phyloP scores from a whole-genome alignment of 306 rosid species.

The Cucurbita pepo region DNA sequence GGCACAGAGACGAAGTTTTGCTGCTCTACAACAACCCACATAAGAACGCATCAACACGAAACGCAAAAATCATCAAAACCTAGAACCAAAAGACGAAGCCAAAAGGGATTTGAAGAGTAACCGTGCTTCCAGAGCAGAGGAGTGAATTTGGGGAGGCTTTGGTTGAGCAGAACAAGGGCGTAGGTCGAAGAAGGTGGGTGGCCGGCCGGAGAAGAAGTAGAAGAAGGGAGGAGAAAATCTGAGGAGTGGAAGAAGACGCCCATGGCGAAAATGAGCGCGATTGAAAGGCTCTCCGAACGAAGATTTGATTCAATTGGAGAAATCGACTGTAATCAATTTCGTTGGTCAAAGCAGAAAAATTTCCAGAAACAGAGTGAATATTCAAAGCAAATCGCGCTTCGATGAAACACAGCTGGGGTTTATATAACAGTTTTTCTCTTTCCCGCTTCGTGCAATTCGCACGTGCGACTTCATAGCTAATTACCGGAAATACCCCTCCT shows the following conservation, averaged over 20 bases:
- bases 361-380: not conserved
- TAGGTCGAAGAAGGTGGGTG: constrained; percentile 16
- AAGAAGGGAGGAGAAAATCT: constrained; percentile 40
- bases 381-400: not conserved
- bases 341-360: not conserved
- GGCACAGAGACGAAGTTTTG: constrained; percentile 57
- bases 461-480: not conserved
- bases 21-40: constrained; percentile 36
- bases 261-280: constrained; percentile 11
- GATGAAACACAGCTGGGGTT: not conserved
- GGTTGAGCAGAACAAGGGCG: constrained; percentile 70
- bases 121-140: constrained; percentile 89
- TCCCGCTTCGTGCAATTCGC: not conserved
- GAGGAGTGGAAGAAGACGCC: constrained; percentile 52
- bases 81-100: not conserved
- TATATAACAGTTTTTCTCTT: not conserved
- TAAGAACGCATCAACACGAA: not conserved
- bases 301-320: not conserved
- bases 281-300: not conserved
- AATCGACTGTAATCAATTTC: not conserved
- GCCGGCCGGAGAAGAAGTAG: constrained; percentile 10
- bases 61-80: not conserved
- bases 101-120: not conserved
- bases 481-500: not conserved
- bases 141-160: constrained; percentile 57